Evolutionary conservation across 441 rosid genomes (phyloP), one percentile per base, ranked within the genome.

Genomic region (Aleurites moluccanus): DNA sequence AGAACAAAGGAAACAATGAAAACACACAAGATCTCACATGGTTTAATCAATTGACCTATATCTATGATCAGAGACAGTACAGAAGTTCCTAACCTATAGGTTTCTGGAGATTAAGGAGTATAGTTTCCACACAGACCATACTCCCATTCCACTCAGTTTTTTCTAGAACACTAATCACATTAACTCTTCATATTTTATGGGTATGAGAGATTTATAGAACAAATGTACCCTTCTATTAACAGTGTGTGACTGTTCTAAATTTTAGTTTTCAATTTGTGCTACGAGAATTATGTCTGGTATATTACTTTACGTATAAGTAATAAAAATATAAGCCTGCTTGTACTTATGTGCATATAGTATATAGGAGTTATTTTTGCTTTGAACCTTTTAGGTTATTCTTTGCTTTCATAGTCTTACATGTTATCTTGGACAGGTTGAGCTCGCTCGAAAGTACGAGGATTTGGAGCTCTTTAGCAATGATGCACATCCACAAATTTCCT

Each of bases 401-500:
- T 79, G 55, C 27, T 66, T 68, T 70, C 15, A 47, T 27, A 9
- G 49, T 52, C 28, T 42, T 47, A 56, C 18, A 14, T 64, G 20
- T 30, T 6, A 53, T 23, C 74, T 79, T 84, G 83, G 72, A 77
- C 85, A 96, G 99, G 86, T 86, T 85, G 99, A 96, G 78, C 95
- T 92, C 82, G 95, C 97, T 70, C 89, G 84, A 70, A 86, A 82
- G 61, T 76, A 85, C 79, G 94, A 88, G 0, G 92, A 87, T 67
- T 79, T 89, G 69, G 97, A 90, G 76, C 82, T 88, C 75, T 88
- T 96, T 75, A 69, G 63, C 59, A 91, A 86, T 84, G 91, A 93
- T 60, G 70, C 77, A 18, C 95, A 96, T 85, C 97, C 97, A 62
- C 97, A 92, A 67, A 86, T 83, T 85, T 72, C 84, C 20, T 78